A percentile compares a stretch with the other conserved stretches of the same genome.
phyloP scores from a whole-genome alignment of 2,329 filamentous ascomycete genomes.

The Tolypocladium nubicola region DNA sequence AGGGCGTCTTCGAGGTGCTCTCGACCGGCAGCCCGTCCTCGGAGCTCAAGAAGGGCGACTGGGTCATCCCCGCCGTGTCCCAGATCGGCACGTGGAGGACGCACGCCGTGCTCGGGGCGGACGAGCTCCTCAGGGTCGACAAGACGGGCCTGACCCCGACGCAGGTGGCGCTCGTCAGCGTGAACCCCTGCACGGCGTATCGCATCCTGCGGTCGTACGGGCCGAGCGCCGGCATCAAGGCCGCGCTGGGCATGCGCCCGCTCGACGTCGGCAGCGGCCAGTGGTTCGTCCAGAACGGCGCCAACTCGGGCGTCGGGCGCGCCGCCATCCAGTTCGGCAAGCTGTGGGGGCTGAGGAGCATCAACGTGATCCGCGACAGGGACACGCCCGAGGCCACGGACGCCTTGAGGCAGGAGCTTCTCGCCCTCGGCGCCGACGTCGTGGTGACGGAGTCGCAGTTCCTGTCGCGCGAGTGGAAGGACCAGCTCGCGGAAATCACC shows the following conservation, averaged over 20 bases:
- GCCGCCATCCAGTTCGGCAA: slow-evolving; percentile 80
- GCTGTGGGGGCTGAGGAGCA: slow-evolving; percentile 80
- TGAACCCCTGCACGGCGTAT: slow-evolving; percentile 93
- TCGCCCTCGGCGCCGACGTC: slow-evolving; percentile 43
- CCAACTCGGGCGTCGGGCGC: slow-evolving; percentile 85
- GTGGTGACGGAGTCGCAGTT: slow-evolving; percentile 49
- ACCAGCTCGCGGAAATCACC: slow-evolving; percentile 54
- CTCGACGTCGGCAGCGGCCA: slow-evolving; percentile 47
- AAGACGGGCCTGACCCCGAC: slow-evolving; percentile 59
- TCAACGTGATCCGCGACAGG: slow-evolving; percentile 78
- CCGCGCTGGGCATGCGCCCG: slow-evolving; percentile 33
- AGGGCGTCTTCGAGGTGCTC: slow-evolving; percentile 87
- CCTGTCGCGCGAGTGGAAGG: slow-evolving; percentile 47
- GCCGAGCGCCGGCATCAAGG: slow-evolving; percentile 30
- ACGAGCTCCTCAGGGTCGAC: slow-evolving; percentile 57
- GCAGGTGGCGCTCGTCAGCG: slow-evolving; percentile 78
- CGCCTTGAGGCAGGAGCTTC: slow-evolving; percentile 40
- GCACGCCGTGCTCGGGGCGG: slow-evolving; percentile 58
- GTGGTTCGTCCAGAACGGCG: slow-evolving; percentile 96
- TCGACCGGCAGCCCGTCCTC: slow-evolving; percentile 48
- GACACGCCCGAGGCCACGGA: slow-evolving; percentile 54
- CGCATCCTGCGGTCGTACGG: slow-evolving; percentile 81
- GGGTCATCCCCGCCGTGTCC: slow-evolving; percentile 79
- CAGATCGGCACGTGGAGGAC: slow-evolving; percentile 93
- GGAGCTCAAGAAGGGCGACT: slow-evolving; percentile 63